Evolutionary conservation across 345 rosid species (phyloP).

Genomic region (Firmiana major): DNA sequence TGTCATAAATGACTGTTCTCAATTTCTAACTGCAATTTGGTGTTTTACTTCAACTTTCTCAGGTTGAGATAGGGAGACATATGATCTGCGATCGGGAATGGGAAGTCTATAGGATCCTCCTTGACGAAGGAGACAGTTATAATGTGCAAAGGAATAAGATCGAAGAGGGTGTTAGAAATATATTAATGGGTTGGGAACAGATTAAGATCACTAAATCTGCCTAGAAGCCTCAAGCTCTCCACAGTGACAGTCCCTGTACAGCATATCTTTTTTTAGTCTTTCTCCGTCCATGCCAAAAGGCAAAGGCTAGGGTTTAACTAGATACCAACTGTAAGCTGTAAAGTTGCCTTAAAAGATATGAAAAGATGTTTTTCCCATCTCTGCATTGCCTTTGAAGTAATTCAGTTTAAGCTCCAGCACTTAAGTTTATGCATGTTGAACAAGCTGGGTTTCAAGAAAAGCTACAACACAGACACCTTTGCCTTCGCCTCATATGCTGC

Average conservation of each 20-base stretch:
- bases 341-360: neutral
- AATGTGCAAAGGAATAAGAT: constrained; percentile 45
- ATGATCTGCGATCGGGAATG: constrained; percentile 54
- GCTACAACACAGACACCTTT: too few relatives aligned
- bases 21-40: neutral
- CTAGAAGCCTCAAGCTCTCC: neutral
- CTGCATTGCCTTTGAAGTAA: too few relatives aligned
- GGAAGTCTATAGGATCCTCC: constrained; percentile 62
- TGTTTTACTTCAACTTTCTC: constrained; percentile 10
- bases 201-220: neutral
- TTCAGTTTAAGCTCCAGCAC: too few relatives aligned
- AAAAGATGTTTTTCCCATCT: neutral
- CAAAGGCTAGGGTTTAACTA: neutral
- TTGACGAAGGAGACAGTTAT: constrained; percentile 48
- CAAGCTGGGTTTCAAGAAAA: too few relatives aligned
- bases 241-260: neutral
- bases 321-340: neutral
- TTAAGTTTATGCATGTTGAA: too few relatives aligned
- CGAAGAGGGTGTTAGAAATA: constrained; percentile 44
- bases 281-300: too few relatives aligned
- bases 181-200: constrained; percentile 67
- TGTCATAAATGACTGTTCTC: neutral
- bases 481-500: too few relatives aligned
- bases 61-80: constrained; percentile 66
- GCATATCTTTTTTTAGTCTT: neutral